Conservation (phyloP, 805 yeast species). For the Spathaspora passalidarum region DNA sequence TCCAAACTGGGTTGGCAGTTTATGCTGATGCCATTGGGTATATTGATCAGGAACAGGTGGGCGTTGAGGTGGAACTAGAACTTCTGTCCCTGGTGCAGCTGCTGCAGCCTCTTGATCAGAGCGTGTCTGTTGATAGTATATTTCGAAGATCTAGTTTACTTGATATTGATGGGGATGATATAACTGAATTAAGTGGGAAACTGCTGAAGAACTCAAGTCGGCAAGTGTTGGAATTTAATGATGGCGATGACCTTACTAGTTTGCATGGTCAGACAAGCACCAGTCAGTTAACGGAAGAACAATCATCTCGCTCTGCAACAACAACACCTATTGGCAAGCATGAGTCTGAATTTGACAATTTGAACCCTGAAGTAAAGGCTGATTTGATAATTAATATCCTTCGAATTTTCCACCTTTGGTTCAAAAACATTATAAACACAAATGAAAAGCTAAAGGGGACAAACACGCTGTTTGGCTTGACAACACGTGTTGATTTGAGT, state of each 20-base stretch:
- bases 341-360: conserved; percentile 11
- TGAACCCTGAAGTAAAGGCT: conserved; percentile 19
- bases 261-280: conserved; percentile 10
- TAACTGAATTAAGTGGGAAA: conserved; percentile 16
- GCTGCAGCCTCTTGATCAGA: not conserved
- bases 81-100: not conserved
- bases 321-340: conserved; percentile 1
- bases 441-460: not conserved
- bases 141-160: conserved; percentile 1
- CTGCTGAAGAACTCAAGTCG: conserved; percentile 2
- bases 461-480: not conserved
- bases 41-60: not conserved
- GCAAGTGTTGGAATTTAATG: conserved; percentile 10
- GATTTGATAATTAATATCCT: conserved; percentile 23
- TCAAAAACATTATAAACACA: conserved; percentile 9
- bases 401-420: conserved; percentile 21
- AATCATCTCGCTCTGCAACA: not conserved
- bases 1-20: conserved; percentile 17
- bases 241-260: conserved; percentile 21
- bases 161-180: conserved; percentile 21
- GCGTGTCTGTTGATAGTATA: not conserved
- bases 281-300: not conserved
- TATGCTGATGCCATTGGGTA: conserved; percentile 18
- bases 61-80: not conserved
- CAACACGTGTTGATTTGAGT: not conserved